Conservation (phyloP, 164 flowering plant genomes). For the Macadamia tetraphylla region DNA sequence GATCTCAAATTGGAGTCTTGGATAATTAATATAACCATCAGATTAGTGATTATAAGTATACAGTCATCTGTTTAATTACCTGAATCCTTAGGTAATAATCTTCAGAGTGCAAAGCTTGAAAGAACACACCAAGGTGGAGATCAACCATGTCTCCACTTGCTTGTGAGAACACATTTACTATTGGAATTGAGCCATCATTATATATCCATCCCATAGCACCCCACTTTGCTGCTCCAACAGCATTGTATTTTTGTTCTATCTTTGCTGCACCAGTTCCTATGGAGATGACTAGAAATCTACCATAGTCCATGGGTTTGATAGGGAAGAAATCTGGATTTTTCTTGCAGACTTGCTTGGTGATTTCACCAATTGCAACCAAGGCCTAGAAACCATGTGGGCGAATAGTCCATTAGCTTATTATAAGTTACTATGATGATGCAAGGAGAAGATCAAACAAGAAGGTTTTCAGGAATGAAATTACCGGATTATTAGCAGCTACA, state of each 20-base stretch:
- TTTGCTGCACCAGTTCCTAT: constrained; percentile 50
- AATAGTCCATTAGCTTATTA: not conserved
- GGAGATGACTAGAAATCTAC: constrained; percentile 45
- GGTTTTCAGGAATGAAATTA: constrained; percentile 6
- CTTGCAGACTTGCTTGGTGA: constrained; percentile 29
- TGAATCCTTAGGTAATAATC: constrained; percentile 36
- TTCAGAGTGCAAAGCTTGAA: constrained; percentile 29
- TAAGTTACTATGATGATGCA: not conserved
- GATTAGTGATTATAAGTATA: not conserved
- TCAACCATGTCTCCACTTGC: constrained; percentile 39
- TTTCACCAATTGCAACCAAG: constrained; percentile 46
- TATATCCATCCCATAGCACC: constrained; percentile 41
- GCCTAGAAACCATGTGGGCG: constrained; percentile 25
- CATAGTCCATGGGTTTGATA: constrained; percentile 35
- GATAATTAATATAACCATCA: too few relatives aligned
- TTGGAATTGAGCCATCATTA: constrained; percentile 22
- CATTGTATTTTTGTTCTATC: constrained; percentile 30
- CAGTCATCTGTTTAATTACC: constrained; percentile 12
- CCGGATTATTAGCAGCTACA: constrained; percentile 61
- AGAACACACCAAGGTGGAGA: constrained; percentile 24
- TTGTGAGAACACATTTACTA: constrained; percentile 30
- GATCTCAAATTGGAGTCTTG: too few relatives aligned
- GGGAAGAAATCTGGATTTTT: constrained; percentile 34
- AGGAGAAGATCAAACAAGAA: too few relatives aligned
- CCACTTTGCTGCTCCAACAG: constrained; percentile 46